Conservation (phyloP, 1,284 basidiomycete species). For the Apiotrichum mycotoxinovorans region DNA sequence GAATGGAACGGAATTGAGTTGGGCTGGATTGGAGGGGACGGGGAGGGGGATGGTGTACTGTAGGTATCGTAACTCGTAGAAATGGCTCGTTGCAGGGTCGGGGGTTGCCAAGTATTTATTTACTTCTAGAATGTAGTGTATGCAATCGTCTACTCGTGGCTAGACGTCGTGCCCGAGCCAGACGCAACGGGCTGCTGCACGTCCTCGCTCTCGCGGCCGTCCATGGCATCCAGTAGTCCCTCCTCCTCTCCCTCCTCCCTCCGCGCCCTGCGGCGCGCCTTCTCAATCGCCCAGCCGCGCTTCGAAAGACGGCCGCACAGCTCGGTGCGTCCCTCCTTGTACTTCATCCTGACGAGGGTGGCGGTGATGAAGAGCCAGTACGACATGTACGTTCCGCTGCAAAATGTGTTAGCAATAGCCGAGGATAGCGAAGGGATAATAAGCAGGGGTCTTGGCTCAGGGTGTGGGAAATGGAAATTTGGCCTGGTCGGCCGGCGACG, state of each 20-base stretch:
- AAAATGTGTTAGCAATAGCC: slow-evolving; percentile 1
- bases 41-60: too few species aligned
- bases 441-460: background rate
- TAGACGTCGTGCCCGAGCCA: background rate
- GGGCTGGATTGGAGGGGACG: too few species aligned
- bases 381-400: slow-evolving; percentile 57
- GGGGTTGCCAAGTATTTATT: too few species aligned
- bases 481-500: too few species aligned
- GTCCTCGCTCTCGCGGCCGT: background rate
- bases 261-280: slow-evolving; percentile 9
- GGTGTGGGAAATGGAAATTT: background rate
- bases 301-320: slow-evolving; percentile 31
- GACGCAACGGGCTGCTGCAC: background rate
- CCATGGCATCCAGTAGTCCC: slow-evolving; percentile 10
- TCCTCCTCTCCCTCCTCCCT: slow-evolving; percentile 28
- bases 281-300: slow-evolving; percentile 26
- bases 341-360: slow-evolving; percentile 64
- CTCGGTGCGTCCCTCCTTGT: slow-evolving; percentile 46
- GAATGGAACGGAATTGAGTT: too few species aligned
- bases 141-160: too few species aligned
- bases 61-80: too few species aligned
- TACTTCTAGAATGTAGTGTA: too few species aligned
- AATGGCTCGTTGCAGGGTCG: too few species aligned
- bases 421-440: background rate
- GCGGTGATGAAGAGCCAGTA: slow-evolving; percentile 69